Conservation (phyloP, 75 land plant species). For the Selaginella moellendorffii region DNA sequence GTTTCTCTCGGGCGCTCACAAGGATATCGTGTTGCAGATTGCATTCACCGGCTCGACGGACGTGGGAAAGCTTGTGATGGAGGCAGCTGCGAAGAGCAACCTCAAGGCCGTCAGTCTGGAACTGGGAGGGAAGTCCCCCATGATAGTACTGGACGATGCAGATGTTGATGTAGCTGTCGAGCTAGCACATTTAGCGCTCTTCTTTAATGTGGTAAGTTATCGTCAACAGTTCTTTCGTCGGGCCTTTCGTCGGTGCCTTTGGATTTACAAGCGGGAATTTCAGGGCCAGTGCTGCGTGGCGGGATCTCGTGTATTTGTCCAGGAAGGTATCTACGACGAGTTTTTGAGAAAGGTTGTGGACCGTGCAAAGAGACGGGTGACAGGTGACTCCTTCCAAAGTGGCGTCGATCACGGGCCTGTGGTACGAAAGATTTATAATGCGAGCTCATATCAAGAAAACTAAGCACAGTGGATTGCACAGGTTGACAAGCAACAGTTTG, state of each 20-base stretch:
- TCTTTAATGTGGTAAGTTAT: slow-evolving; percentile 15
- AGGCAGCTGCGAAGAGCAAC: slow-evolving; percentile 23
- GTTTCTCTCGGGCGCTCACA: neutral
- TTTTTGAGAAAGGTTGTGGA: slow-evolving; percentile 36
- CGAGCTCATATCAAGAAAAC: neutral
- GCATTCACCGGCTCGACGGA: slow-evolving; percentile 51
- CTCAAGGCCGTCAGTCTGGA: slow-evolving; percentile 25
- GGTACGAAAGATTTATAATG: slow-evolving; percentile 9
- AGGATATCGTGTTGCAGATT: slow-evolving; percentile 4
- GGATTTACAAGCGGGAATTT: no score
- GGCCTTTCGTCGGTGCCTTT: no score
- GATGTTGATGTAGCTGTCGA: slow-evolving; percentile 26
- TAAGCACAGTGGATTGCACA: slow-evolving; percentile 12
- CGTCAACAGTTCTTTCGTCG: no score
- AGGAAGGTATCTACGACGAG: slow-evolving; percentile 64
- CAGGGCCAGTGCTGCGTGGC: slow-evolving; percentile 77
- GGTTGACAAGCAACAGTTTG: slow-evolving; percentile 35
- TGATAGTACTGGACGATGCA: slow-evolving; percentile 19
- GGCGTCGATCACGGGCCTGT: slow-evolving; percentile 64
- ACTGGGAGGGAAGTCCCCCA: slow-evolving; percentile 28
- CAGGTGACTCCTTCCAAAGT: slow-evolving; percentile 67
- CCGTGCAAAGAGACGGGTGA: slow-evolving; percentile 32
- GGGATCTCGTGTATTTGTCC: slow-evolving; percentile 52
- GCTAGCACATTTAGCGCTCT: slow-evolving; percentile 15
- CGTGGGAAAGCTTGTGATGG: slow-evolving; percentile 23